Conservation (phyloP, 2,329 filamentous ascomycete species). For the Ustulina deusta region DNA sequence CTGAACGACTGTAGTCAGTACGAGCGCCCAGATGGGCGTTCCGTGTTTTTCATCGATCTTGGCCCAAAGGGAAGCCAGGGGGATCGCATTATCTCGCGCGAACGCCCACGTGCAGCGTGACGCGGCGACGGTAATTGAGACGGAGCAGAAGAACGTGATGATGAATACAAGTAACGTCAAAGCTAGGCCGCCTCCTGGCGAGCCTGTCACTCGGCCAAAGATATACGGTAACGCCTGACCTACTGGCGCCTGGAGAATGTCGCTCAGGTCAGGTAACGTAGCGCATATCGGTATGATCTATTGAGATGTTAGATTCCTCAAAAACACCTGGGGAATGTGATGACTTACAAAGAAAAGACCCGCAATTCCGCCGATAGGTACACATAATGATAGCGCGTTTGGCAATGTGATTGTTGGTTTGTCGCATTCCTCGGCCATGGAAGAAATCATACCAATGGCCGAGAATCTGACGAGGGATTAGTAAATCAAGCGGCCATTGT, state of each 20-base stretch:
- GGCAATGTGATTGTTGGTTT: conserved; percentile 65
- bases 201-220: conserved; percentile 63
- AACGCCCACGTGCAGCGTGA: conserved; percentile 76
- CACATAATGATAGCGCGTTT: conserved; percentile 62
- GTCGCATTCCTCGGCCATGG: conserved; percentile 71
- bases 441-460: conserved; percentile 71
- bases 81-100: conserved; percentile 69
- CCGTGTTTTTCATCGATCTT: conserved; percentile 64
- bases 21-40: conserved; percentile 67
- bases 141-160: conserved; percentile 69
- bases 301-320: conserved; percentile 11
- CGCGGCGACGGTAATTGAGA: conserved; percentile 75
- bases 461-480: conserved; percentile 57
- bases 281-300: conserved; percentile 64
- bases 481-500: not conserved
- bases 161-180: conserved; percentile 66
- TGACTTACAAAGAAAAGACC: conserved; percentile 63
- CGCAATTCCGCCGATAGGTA: conserved; percentile 65
- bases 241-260: conserved; percentile 61
- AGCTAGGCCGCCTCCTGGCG: conserved; percentile 62
- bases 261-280: conserved; percentile 55
- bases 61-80: conserved; percentile 63
- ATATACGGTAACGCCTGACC: conserved; percentile 68
- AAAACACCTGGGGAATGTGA: not conserved
- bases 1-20: conserved; percentile 65